Evolutionary conservation across 1,139 yeast genomes (phyloP).

Genomic region (Magnusiomyces clavatus): DNA sequence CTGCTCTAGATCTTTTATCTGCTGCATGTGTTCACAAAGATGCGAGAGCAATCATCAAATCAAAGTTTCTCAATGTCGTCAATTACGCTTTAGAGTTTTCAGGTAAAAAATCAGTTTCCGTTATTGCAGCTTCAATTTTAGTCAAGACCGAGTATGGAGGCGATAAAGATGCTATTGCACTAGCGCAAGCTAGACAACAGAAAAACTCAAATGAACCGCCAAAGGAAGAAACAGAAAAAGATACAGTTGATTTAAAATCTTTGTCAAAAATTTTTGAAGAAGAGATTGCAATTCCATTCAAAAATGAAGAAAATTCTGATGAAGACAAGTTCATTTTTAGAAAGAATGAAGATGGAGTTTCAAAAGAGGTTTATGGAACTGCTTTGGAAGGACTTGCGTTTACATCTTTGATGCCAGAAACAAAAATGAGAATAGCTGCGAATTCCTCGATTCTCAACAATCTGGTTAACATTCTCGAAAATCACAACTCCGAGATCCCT

Average conservation of each 20-base stretch:
- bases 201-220: conserved; percentile 3
- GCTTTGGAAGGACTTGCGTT: conserved; percentile 36
- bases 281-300: conserved; percentile 14
- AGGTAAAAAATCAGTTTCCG: conserved; percentile 21
- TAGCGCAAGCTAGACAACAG: conserved; percentile 2
- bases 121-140: conserved; percentile 32
- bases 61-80: conserved; percentile 24
- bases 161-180: conserved; percentile 5
- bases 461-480: conserved; percentile 16
- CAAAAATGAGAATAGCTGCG: conserved; percentile 24
- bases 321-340: conserved; percentile 10
- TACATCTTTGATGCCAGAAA: conserved; percentile 28
- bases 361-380: conserved; percentile 15
- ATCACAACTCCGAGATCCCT: conserved; percentile 18
- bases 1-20: conserved; percentile 30
- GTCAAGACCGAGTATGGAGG: conserved; percentile 25
- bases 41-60: conserved; percentile 26
- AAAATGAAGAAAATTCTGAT: conserved; percentile 12
- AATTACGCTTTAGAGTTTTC: conserved; percentile 20
- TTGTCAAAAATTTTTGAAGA: conserved; percentile 29
- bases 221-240: conserved; percentile 17
- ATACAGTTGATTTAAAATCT: conserved; percentile 20
- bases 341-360: conserved; percentile 6
- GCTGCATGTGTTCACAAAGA: conserved; percentile 31
- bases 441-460: conserved; percentile 19